These are phyloP conservation scores for Phytopythium boreale DNA, from an alignment of 352 stramenopile species.

Conservation along the genomic window DNA sequence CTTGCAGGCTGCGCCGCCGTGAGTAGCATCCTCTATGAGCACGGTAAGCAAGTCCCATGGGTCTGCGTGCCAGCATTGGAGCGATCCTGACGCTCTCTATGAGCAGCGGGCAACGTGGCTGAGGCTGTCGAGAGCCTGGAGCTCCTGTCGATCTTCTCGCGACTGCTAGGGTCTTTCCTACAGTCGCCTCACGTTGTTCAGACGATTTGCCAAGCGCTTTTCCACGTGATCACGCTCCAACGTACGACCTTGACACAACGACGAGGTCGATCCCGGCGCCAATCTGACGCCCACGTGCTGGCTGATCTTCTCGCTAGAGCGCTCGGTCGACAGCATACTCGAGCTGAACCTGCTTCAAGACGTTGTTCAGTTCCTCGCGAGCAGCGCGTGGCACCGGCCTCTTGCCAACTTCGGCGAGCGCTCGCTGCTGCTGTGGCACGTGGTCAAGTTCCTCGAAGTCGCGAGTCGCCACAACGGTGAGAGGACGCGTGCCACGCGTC, in stretches of 20 bases:
- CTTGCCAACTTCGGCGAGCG: constrained; percentile 10
- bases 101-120: constrained; percentile 21
- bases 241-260: constrained; percentile 8
- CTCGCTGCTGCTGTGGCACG: constrained; percentile 47
- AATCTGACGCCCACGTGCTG: neutral
- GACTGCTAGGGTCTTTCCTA: constrained; percentile 19
- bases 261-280: neutral
- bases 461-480: constrained; percentile 33
- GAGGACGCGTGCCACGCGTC: neutral
- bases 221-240: constrained; percentile 39
- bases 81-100: neutral
- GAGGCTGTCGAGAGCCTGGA: constrained; percentile 24
- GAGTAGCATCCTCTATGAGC: constrained; percentile 38
- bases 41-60: constrained; percentile 17
- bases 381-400: neutral
- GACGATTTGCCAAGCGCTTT: constrained; percentile 33
- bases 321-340: constrained; percentile 17
- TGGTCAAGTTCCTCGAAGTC: constrained; percentile 51
- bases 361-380: constrained; percentile 32
- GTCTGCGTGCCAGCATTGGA: neutral
- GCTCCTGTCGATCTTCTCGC: constrained; percentile 21
- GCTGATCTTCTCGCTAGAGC: neutral
- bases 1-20: constrained; percentile 26
- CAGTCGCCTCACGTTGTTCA: constrained; percentile 18
- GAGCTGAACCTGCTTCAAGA: constrained; percentile 31